Base-by-base conservation (phyloP, 2,329 filamentous ascomycete species). In the Botryotinia globosa region DNA sequence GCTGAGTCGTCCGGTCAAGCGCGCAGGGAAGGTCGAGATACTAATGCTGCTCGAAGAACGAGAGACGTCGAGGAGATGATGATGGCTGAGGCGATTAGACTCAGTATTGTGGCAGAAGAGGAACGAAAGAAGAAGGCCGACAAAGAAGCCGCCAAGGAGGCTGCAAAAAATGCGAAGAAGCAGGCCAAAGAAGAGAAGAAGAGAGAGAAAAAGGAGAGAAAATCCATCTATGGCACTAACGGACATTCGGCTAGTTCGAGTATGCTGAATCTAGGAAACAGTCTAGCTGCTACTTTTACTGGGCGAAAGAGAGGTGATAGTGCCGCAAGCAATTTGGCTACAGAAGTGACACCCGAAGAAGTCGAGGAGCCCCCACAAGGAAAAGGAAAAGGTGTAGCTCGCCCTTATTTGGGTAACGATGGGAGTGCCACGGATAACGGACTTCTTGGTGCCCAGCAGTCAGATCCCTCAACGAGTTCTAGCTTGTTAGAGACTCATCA, bases 51-150 rank as follows among this genome's bases (percentile, higher is more conserved):
- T 56, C 76, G 77, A 58, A 83, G 90, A 74, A 84, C 89, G 74
- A 87, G 97, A 80, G 93, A 97, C 34, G 94, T 98, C 77, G 96
- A 99, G 81, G 95, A 97, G 66, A 92, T 99, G 85, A 99, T 99
- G 96, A 94, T 98, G 85, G 94, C 96, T 86, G 96, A 99, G 81
- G 96, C 96, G 0, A 97, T 99, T 65, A 87, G 96, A 56, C 82
- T 97, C 44, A 97, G 94, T 65, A 85, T 99, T n/a, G 94, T 92
- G 0, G 91, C 93, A 1, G 96, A 99, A 81, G 95, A 98, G 79
- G 95, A 98, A 59, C 88, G 95, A n/a, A 92, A 94, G 77, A 91
- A 88, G 64, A 96, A 93, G 79, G 91, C 92, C 66, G 93, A 96
- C 68, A 95, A 94, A 80, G 92, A 93, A 73, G 87, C 87, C 0